Evolutionary conservation across 306 rosid species (phyloP), one percentile per base, ranked within the genome.

Genomic region (Casuarina glauca): DNA sequence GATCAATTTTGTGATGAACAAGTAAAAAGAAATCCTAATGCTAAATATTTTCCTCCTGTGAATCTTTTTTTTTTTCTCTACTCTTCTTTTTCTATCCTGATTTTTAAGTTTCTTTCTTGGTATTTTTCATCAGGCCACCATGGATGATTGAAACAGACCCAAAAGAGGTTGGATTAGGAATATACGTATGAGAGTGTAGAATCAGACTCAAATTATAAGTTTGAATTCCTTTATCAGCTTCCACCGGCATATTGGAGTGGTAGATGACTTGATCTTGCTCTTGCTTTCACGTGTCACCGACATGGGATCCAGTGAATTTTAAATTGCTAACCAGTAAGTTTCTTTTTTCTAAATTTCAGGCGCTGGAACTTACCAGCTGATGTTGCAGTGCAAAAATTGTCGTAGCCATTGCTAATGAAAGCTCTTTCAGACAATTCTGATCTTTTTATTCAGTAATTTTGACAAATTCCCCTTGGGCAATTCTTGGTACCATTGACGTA

Each of bases 81-180:
- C 3, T 60, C 6, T 12, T 32, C 15, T 43, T 16, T 36, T 50
- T 62, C 45, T 61, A 3, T 42, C 8, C 38, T 17, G 48, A 17
- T 9, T 44, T 53, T 1, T 2, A 51, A 13, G 2, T 13, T 51
- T 46, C 11, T 36, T 64, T 69, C 20, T 20, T 73, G 4, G 3
- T 63, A 20, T 70, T 64, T 19, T 68, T 42, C 35, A 76, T 80
- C 89, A 94, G 98, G 92, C 82, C 97, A 3, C 86, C 96, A 58
- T 94, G 96, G 98, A 92, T 85, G 96, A 83, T 94, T 84, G 98
- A 94, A 84, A 89, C 97, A 64, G 62, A 89, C n/a, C 93, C 96
- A 41, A 94, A 92, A 83, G 97, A 92, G 83, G 74, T 94, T 66
- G 97, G 96, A 50, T 83, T 92, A 84, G 98, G 98, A 80, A 90